Evolutionary conservation across 257 asterid genomes (phyloP).

Genomic region (Nicotiana knightiana): DNA sequence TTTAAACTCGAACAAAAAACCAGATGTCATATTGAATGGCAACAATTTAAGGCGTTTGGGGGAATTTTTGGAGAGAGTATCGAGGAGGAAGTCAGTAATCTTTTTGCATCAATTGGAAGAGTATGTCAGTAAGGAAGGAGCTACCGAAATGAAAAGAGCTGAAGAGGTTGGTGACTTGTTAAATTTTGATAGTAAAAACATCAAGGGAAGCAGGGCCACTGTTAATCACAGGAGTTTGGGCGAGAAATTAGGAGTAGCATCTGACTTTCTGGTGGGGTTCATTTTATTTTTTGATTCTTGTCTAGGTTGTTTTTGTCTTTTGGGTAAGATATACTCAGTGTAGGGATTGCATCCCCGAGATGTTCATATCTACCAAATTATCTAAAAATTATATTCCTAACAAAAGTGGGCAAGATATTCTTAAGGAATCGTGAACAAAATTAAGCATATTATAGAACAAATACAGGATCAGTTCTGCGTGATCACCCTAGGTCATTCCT

Average conservation of each 20-base stretch:
- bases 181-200: not conserved
- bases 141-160: not conserved
- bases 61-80: not conserved
- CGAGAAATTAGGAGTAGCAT: not conserved
- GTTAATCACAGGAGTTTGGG: conserved; percentile 1
- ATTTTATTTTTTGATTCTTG: not conserved
- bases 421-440: not conserved
- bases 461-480: not conserved
- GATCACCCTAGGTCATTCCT: not conserved
- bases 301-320: not conserved
- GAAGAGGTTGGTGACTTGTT: not conserved
- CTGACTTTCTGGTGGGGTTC: not conserved
- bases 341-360: not conserved
- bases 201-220: not conserved
- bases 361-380: not conserved
- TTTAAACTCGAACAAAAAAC: too few relatives aligned
- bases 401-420: not conserved
- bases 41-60: not conserved
- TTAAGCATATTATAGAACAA: not conserved
- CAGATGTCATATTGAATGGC: not conserved
- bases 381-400: not conserved
- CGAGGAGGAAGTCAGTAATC: not conserved
- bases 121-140: not conserved
- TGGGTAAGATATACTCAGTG: not conserved
- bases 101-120: not conserved